Evolutionary conservation across 2,329 filamentous ascomycete genomes (phyloP).

Genomic region (Colletotrichum melonis): DNA sequence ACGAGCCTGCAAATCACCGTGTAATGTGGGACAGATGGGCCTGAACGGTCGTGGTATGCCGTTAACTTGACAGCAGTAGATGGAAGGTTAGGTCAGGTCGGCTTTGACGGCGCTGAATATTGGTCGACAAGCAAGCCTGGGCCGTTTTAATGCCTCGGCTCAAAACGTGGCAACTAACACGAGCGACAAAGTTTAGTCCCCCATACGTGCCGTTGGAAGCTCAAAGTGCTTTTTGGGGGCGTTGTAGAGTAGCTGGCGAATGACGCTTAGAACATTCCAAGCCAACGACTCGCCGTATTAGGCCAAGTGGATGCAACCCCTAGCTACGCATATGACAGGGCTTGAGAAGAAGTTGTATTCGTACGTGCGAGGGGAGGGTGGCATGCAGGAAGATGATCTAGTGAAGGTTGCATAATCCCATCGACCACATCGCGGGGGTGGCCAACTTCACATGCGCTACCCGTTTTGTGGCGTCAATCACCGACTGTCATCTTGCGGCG

Average conservation of each 20-base stretch:
- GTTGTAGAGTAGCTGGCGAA: not conserved
- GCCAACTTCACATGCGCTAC: not conserved
- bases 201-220: not conserved
- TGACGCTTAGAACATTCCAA: not conserved
- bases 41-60: not conserved
- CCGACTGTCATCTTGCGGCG: not conserved
- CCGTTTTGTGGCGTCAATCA: not conserved
- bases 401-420: not conserved
- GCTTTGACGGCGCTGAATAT: not conserved
- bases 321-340: not conserved
- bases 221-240: not conserved
- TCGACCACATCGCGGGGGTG: not conserved
- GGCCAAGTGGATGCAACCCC: not conserved
- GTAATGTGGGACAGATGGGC: not conserved
- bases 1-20: no score
- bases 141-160: not conserved
- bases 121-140: not conserved
- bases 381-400: not conserved
- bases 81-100: not conserved
- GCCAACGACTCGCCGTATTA: not conserved
- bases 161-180: not conserved
- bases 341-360: not conserved
- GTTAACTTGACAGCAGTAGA: not conserved
- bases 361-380: not conserved
- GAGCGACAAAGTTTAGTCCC: not conserved